Evolutionary conservation across 176 grass and related monocot genomes (phyloP).

Genomic region (Zea luxurians): DNA sequence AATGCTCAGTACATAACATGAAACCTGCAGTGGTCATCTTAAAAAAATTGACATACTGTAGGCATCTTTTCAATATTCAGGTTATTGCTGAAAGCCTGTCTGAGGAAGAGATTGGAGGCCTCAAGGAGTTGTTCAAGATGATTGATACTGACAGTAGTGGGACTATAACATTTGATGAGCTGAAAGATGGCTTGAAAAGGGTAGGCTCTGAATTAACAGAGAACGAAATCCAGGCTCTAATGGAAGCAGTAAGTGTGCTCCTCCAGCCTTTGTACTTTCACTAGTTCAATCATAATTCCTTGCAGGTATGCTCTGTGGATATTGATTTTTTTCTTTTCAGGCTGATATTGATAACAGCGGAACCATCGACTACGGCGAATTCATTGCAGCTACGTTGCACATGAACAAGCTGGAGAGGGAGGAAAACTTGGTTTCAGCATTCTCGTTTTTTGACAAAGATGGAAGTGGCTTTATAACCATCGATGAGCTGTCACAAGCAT

Average conservation of each 20-base stretch:
- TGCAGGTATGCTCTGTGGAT: not conserved
- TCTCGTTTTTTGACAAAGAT: slow-evolving; percentile 94
- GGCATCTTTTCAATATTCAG: slow-evolving; percentile 42
- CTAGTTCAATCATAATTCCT: slow-evolving; percentile 8
- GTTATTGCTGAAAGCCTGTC: slow-evolving; percentile 97
- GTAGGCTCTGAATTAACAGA: slow-evolving; percentile 95
- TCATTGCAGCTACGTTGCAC: slow-evolving; percentile 88
- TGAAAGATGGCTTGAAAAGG: slow-evolving; percentile 93
- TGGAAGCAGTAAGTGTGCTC: slow-evolving; percentile 70
- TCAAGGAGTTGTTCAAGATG: slow-evolving; percentile 98
- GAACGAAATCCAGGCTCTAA: slow-evolving; percentile 85
- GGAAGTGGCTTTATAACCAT: slow-evolving; percentile 95
- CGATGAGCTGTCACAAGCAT: slow-evolving; percentile 89
- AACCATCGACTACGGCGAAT: slow-evolving; percentile 91
- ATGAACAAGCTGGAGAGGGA: slow-evolving; percentile 97
- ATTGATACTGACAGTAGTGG: slow-evolving; percentile 95
- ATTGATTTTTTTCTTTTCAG: slow-evolving; percentile 41
- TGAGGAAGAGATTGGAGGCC: slow-evolving; percentile 98
- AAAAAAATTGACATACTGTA: slow-evolving; percentile 9
- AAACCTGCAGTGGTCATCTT: slow-evolving; percentile 22
- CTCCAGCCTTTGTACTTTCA: not conserved
- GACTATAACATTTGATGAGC: slow-evolving; percentile 98
- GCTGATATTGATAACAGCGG: slow-evolving; percentile 88
- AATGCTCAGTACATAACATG: slow-evolving; percentile 4
- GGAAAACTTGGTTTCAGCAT: slow-evolving; percentile 85